Conservation (phyloP, 305 asterid genomes). For the Rubia balearica region DNA sequence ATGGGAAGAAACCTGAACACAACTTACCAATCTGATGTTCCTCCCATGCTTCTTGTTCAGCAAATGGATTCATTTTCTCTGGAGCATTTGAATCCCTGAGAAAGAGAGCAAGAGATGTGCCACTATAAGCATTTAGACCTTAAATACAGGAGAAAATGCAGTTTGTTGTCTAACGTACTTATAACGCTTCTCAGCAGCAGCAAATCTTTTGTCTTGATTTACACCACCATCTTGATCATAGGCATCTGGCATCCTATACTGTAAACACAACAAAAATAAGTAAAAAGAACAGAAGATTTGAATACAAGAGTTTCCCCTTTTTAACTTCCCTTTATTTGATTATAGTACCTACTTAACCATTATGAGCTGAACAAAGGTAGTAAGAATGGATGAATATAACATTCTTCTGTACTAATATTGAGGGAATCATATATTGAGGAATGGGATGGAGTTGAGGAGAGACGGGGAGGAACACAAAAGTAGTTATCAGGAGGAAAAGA, state of each 20-base stretch:
- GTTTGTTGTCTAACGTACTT: conserved; percentile 16
- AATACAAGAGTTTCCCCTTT: neutral
- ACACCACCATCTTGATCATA: conserved; percentile 78
- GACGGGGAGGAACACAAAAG: neutral
- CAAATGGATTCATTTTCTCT: conserved; percentile 68
- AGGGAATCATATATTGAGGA: neutral
- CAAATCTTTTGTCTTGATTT: conserved; percentile 73
- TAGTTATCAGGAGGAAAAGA: neutral
- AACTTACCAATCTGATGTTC: conserved; percentile 75
- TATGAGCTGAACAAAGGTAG: neutral
- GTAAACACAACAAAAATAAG: conserved; percentile 9
- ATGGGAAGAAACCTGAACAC: neutral
- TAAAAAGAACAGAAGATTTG: neutral
- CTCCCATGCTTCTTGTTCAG: conserved; percentile 98
- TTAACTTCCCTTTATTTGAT: neutral
- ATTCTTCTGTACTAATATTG: neutral
- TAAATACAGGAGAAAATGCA: neutral
- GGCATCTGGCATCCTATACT: conserved; percentile 84
- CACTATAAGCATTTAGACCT: neutral
- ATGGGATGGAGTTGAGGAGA: neutral
- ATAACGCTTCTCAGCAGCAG: conserved; percentile 66
- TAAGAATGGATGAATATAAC: neutral
- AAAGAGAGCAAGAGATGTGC: conserved; percentile 5
- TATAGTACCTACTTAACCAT: neutral
- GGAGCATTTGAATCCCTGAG: conserved; percentile 66